Conservation (phyloP, 192 early-diverging fungal genomes). For the Chytriomyces sp. region DNA sequence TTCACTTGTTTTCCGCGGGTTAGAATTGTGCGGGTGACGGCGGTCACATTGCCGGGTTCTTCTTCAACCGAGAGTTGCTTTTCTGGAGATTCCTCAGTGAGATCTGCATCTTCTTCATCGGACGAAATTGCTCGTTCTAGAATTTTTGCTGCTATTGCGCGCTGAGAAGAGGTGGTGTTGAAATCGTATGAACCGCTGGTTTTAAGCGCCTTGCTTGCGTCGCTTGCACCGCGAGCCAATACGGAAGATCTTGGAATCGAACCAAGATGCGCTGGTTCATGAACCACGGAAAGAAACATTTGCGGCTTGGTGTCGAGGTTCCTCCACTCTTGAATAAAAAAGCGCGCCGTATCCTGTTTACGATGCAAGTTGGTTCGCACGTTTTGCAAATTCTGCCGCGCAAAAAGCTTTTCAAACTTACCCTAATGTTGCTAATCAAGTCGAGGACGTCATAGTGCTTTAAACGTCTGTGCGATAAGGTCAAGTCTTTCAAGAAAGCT, state of each 20-base stretch:
- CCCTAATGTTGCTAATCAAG: constrained; percentile 35
- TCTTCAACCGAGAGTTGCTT: too few species aligned
- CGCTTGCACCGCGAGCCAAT: too few species aligned
- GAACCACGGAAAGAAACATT: neutral
- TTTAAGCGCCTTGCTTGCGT: too few species aligned
- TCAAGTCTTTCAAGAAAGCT: constrained; percentile 25
- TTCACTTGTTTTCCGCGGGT: neutral
- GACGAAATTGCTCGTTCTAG: neutral
- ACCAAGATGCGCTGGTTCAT: constrained; percentile 1
- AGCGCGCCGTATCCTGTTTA: constrained; percentile 23
- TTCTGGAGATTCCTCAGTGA: too few species aligned
- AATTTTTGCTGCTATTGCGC: too few species aligned
- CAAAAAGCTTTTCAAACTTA: neutral
- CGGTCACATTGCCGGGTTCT: too few species aligned
- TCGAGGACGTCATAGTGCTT: constrained; percentile 39
- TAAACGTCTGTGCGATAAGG: constrained; percentile 20
- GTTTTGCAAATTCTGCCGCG: neutral
- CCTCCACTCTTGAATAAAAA: constrained; percentile 28
- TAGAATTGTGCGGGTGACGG: neutral
- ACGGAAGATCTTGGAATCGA: too few species aligned
- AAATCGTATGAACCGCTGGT: too few species aligned
- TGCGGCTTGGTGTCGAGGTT: constrained; percentile 9
- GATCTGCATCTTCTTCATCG: too few species aligned
- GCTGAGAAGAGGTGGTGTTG: too few species aligned
- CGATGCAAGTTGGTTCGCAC: neutral